These are phyloP conservation scores for Wickerhamiella dianesei DNA, from an alignment of 805 yeast species.

Conservation along the genomic window DNA sequence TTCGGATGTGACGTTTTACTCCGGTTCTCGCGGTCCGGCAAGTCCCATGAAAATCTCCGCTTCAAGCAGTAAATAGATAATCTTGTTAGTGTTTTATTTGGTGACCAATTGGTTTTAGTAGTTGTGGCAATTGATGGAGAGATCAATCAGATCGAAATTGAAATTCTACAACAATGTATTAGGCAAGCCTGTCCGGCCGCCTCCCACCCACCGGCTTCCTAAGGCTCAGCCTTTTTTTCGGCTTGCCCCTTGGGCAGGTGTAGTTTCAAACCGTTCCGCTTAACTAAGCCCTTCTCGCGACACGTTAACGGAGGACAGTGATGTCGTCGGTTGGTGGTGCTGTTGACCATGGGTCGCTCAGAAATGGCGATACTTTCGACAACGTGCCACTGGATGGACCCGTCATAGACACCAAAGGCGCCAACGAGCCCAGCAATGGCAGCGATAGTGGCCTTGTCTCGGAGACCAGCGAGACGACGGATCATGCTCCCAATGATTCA, in stretches of 20 bases:
- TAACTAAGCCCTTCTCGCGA: background rate
- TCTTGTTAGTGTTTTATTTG: background rate
- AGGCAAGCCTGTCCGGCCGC: too few relatives aligned
- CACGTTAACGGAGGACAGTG: background rate
- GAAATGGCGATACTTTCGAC: background rate
- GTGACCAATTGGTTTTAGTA: background rate
- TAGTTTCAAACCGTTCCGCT: background rate
- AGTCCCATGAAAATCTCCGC: constrained; percentile 45
- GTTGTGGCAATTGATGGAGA: background rate
- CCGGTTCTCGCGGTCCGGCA: constrained; percentile 65
- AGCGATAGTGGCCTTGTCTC: background rate
- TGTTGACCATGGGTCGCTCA: background rate
- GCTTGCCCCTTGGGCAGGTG: too few relatives aligned
- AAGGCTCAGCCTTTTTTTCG: too few relatives aligned
- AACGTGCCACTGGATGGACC: background rate
- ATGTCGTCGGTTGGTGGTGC: background rate
- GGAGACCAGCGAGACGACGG: background rate
- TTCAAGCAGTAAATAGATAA: constrained; percentile 50
- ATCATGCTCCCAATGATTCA: background rate
- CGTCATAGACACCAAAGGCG: background rate
- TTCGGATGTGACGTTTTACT: constrained; percentile 84
- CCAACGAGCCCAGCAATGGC: background rate
- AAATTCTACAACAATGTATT: too few relatives aligned
- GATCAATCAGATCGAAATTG: too few relatives aligned
- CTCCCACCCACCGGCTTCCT: too few relatives aligned